Percentiles rank a stretch among this genome's conserved stretches.
These are phyloP conservation scores for Chlamydomonas sp. DNA, from an alignment of 139 green algal species.

Conservation along the genomic window DNA sequence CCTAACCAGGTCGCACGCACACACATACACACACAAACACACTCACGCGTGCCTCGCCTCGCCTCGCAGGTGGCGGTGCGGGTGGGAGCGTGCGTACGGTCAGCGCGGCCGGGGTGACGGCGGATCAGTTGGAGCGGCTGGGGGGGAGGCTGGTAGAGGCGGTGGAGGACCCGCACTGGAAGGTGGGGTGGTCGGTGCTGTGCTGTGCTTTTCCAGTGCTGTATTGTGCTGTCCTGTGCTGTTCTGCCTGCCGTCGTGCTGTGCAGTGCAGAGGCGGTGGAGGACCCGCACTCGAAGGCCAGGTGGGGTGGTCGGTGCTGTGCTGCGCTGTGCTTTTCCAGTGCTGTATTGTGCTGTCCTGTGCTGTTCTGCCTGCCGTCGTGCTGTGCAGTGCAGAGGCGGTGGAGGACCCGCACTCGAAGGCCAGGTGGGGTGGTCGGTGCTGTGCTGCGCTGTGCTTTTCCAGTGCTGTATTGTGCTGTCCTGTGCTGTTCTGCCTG, in stretches of 20 bases:
- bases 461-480: not conserved
- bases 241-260: too few relatives aligned
- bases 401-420: constrained; percentile 1
- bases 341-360: not conserved
- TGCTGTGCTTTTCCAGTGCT: not conserved
- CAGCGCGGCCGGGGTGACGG: too few relatives aligned
- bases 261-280: not conserved
- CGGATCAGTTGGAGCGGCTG: constrained; percentile 1
- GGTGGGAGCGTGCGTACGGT: too few relatives aligned
- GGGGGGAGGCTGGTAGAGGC: not conserved
- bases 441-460: not conserved
- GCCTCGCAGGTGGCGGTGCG: too few relatives aligned
- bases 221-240: not conserved
- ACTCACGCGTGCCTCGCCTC: too few relatives aligned
- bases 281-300: constrained; percentile 4
- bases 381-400: too few relatives aligned
- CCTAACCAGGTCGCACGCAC: too few relatives aligned
- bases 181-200: not conserved
- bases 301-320: not conserved
- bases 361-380: too few relatives aligned
- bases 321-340: not conserved
- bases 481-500: not conserved
- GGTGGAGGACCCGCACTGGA: constrained; percentile 2
- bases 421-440: not conserved
- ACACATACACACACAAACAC: too few relatives aligned